Conservation (phyloP, 129 eudicot genomes). For the Artemisia annua region DNA sequence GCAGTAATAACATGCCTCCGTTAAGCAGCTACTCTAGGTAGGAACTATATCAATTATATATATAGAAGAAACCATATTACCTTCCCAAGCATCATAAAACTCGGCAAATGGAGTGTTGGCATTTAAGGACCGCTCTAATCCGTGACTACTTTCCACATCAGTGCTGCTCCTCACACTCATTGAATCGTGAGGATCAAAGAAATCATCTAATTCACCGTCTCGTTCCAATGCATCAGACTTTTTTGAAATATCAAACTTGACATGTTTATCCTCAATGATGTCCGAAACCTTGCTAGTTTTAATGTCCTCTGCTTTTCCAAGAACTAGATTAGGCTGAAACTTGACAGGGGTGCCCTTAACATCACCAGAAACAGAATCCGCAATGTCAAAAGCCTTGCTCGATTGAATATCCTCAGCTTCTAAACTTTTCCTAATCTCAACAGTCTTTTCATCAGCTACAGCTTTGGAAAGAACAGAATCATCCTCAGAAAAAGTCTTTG, state of each 20-base stretch:
- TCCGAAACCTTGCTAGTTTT: too few relatives aligned
- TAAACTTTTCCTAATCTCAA: constrained; percentile 25
- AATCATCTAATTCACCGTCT: constrained; percentile 51
- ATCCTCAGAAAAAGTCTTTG: constrained; percentile 57
- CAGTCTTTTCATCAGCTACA: constrained; percentile 35
- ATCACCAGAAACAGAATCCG: too few relatives aligned
- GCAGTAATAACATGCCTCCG: too few relatives aligned
- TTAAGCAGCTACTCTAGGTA: too few relatives aligned
- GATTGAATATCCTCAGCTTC: constrained; percentile 43
- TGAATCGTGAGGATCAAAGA: constrained; percentile 72
- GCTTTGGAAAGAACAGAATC: constrained; percentile 34
- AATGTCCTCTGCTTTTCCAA: too few relatives aligned
- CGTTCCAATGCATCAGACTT: too few relatives aligned
- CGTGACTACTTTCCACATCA: constrained; percentile 44
- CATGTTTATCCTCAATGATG: too few relatives aligned
- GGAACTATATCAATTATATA: too few relatives aligned
- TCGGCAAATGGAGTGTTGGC: constrained; percentile 55
- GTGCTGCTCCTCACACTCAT: constrained; percentile 55
- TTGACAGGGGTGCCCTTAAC: too few relatives aligned
- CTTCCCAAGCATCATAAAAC: constrained; percentile 98
- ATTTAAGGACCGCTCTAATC: constrained; percentile 47
- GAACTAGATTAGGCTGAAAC: too few relatives aligned
- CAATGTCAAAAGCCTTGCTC: too few relatives aligned
- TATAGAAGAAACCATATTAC: constrained; percentile 31
- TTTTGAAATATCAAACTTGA: too few relatives aligned